phyloP scores from a whole-genome alignment of 257 asterid species.

The Ocimum tenuiflorum region DNA sequence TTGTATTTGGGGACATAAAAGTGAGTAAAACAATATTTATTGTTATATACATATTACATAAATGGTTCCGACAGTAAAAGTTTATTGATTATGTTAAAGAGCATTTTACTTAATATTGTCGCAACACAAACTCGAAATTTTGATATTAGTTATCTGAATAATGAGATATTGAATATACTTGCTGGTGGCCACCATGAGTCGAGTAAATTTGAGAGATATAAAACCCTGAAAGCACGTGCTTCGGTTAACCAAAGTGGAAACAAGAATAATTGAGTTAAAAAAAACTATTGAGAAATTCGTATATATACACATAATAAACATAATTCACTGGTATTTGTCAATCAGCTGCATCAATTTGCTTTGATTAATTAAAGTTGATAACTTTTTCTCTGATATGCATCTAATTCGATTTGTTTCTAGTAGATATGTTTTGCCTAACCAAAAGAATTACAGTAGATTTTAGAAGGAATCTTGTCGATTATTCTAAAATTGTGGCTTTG shows the following conservation, averaged over 20 bases:
- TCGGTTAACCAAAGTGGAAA: conserved; percentile 17
- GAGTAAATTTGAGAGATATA: neutral
- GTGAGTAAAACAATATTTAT: no score
- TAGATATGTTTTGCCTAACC: conserved; percentile 8
- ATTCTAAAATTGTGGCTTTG: neutral
- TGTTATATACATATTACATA: no score
- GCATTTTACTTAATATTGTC: no score
- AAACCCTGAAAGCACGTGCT: conserved; percentile 8
- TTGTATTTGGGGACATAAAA: no score
- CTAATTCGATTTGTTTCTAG: conserved; percentile 24
- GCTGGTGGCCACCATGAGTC: neutral
- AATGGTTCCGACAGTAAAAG: no score
- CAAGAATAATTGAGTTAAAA: conserved; percentile 4
- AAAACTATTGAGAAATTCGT: neutral
- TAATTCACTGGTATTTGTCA: neutral
- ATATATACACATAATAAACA: neutral
- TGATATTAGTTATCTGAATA: no score
- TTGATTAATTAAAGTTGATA: conserved; percentile 9
- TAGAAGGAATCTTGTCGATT: conserved; percentile 12
- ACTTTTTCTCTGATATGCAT: conserved; percentile 15
- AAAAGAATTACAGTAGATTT: no score
- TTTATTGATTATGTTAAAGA: no score
- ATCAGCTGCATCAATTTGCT: neutral
- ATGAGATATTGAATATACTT: no score
- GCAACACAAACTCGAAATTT: no score